phyloP scores from a whole-genome alignment of 176 grass and related monocot species.

The Cocos nucifera region DNA sequence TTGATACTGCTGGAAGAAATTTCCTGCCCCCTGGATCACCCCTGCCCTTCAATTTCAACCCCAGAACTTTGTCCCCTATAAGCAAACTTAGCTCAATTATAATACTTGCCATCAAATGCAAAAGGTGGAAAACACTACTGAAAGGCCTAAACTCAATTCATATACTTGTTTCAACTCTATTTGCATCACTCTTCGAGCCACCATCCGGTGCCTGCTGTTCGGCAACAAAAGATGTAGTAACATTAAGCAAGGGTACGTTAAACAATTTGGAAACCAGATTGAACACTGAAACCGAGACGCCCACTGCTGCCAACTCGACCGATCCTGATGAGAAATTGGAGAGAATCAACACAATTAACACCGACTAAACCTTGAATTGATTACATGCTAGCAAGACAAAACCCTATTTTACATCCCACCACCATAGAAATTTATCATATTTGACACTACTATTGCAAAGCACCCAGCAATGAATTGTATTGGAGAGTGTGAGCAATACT shows the following conservation, averaged over 20 bases:
- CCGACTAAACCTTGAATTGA: no score
- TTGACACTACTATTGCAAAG: no score
- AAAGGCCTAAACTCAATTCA: not conserved
- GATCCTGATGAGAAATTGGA: conserved; percentile 39
- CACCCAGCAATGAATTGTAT: no score
- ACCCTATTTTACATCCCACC: no score
- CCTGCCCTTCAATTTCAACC: not conserved
- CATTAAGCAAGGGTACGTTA: conserved; percentile 80
- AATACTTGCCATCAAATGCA: not conserved
- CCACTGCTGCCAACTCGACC: conserved; percentile 60
- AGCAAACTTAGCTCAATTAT: conserved; percentile 21
- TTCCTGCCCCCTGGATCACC: conserved; percentile 25
- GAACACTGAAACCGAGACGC: conserved; percentile 67
- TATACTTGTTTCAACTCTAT: not conserved
- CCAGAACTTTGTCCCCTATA: conserved; percentile 24
- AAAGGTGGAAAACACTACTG: not conserved
- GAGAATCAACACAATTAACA: no score
- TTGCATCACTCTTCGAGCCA: not conserved
- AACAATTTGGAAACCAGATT: conserved; percentile 93
- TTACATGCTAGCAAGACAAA: no score
- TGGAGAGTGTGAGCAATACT: no score
- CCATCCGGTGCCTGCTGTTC: conserved; percentile 57
- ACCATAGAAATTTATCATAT: no score
- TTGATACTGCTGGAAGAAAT: conserved; percentile 74
- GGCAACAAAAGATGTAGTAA: conserved; percentile 91